These are phyloP conservation scores for Esteya vermicola DNA, from an alignment of 2,329 filamentous ascomycete genomes.

Conservation along the genomic window DNA sequence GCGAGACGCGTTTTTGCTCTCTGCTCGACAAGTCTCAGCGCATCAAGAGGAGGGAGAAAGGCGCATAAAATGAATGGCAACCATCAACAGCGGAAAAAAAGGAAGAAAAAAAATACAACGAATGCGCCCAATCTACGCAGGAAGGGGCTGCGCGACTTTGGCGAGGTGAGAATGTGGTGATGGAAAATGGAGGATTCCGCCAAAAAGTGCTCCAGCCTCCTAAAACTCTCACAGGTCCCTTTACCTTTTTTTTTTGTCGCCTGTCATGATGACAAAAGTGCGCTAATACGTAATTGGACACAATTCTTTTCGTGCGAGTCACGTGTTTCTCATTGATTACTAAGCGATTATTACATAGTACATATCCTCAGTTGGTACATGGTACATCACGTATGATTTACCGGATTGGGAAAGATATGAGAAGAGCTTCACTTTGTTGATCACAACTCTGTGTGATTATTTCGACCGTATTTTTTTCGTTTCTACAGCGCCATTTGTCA, in stretches of 20 bases:
- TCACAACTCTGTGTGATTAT: no score
- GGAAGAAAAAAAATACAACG: not conserved
- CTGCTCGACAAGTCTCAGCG: slow-evolving; percentile 5
- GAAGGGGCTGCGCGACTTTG: no score
- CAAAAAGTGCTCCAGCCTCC: not conserved
- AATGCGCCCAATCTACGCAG: not conserved
- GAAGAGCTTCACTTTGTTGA: no score
- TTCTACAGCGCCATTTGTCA: no score
- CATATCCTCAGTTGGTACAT: no score
- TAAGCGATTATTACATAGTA: no score
- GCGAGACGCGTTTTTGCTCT: slow-evolving; percentile 10
- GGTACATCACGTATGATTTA: no score
- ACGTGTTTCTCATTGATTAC: no score
- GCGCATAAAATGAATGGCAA: no score
- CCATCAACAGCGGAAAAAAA: not conserved
- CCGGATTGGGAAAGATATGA: no score
- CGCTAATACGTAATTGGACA: not conserved
- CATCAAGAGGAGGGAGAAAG: slow-evolving; percentile 5
- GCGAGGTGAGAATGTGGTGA: slow-evolving; percentile 1
- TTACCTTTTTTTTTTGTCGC: not conserved
- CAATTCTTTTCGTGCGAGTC: not conserved
- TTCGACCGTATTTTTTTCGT: no score
- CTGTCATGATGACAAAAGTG: not conserved
- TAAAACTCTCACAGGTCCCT: not conserved
- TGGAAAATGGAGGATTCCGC: not conserved